Evolutionary conservation across 23 red algal species (phyloP).

Genomic region (Gracilaria vermiculophylla): DNA sequence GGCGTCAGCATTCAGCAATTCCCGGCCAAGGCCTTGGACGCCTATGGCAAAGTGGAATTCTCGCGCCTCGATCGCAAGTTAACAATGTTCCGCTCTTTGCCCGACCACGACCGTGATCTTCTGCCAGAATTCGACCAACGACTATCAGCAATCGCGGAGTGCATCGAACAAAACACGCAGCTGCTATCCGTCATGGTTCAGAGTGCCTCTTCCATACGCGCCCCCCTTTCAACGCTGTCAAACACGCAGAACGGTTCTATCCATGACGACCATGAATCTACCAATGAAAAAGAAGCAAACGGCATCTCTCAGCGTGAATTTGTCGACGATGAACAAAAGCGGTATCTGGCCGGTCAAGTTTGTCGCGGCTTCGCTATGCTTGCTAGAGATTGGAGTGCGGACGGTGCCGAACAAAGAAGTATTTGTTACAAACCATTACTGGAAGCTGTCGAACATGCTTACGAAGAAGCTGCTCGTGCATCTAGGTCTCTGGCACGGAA

Average conservation of each 20-base stretch:
- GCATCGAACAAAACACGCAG: slow-evolving; percentile 47
- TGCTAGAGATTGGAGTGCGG: slow-evolving; percentile 67
- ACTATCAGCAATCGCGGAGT: slow-evolving; percentile 45
- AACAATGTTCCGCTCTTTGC: slow-evolving; percentile 34
- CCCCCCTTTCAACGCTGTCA: not conserved
- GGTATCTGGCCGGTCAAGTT: slow-evolving; percentile 15
- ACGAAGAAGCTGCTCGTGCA: slow-evolving; percentile 35
- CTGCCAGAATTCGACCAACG: slow-evolving; percentile 64
- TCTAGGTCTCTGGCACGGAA: slow-evolving; percentile 23
- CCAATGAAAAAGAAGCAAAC: not conserved
- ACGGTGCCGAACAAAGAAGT: slow-evolving; percentile 38
- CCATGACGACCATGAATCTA: not conserved
- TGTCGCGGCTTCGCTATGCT: slow-evolving; percentile 57
- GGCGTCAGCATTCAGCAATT: slow-evolving; percentile 53
- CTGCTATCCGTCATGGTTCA: slow-evolving; percentile 37
- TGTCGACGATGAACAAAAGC: slow-evolving; percentile 8
- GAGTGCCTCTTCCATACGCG: slow-evolving; percentile 9
- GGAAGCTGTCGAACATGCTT: slow-evolving; percentile 63
- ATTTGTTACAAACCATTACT: slow-evolving; percentile 56
- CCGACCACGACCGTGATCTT: slow-evolving; percentile 38
- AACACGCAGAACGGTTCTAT: not conserved
- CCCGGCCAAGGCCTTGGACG: slow-evolving; percentile 41
- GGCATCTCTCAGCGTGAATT: not conserved
- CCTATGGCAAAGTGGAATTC: slow-evolving; percentile 53
- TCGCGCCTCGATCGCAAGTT: slow-evolving; percentile 69